Evolutionary conservation across 495 filamentous ascomycete species (phyloP), one percentile per base, ranked within the genome.

Genomic region (Trypethelium eluteriae): DNA sequence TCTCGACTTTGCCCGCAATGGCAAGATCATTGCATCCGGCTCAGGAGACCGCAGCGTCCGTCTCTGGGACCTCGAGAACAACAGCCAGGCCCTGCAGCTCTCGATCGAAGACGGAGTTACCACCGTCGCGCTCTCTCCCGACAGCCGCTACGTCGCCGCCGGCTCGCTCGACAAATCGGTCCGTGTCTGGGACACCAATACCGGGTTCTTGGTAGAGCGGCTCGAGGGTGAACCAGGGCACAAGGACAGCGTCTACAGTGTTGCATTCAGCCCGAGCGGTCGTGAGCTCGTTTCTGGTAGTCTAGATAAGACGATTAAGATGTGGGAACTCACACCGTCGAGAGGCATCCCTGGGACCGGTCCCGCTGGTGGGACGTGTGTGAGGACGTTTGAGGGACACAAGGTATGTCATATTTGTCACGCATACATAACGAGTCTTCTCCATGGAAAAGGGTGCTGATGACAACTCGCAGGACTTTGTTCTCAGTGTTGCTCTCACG

Each of bases 301-400:
- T 69, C 68, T 79, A 63, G 77, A 79, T 63, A 78, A 77, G 74
- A 79, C 77, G 18, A 79, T 79, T 71, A 75, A 76, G 66, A 77
- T 79, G 76, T 79, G 77, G 77, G 75, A 78, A 63, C 66, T 79
- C 59, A 64, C 67, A 39, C 63, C 74, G 38, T 61, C 73, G 32
- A 65, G 70, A 34, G 63, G 70, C 44, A 63, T 74, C 14, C 67
- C 68, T 2, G 71, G 76, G 9, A 34, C 63, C 35, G 62, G 65
- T 18, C 66, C 71, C 12, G 75, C 72, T 56, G 66, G 64, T 46
- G 77, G 76, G 39, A 75, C 76, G 69, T 79, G 77, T 64, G 67
- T 78, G 41, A 67, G 76, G 61, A 77, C 73, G 12, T 79, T 78
- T 61, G 76, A 79, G 67, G 77, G 77, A 6, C 77, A 79, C 69